Conservation (phyloP, 2,329 filamentous ascomycete genomes). For the Ascochyta pisi region DNA sequence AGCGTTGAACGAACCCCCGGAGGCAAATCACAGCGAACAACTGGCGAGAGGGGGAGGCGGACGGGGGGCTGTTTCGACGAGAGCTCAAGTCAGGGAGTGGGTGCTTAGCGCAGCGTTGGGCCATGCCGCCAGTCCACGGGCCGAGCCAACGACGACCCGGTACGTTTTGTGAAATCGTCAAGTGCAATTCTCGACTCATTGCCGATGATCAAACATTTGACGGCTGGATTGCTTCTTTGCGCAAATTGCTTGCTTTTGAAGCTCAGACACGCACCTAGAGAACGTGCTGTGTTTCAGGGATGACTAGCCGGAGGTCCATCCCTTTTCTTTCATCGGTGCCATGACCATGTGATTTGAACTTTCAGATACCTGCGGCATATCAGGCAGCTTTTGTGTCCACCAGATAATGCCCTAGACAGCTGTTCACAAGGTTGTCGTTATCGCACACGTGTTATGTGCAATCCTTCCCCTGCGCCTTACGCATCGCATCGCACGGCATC, state of each 20-base stretch:
- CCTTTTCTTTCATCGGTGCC: constrained; percentile 1
- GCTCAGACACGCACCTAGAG: constrained; percentile 6
- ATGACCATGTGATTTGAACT: neutral
- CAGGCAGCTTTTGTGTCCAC: neutral
- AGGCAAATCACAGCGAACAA: constrained; percentile 23
- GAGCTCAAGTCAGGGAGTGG: constrained; percentile 40
- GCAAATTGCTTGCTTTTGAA: neutral
- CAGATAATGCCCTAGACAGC: neutral
- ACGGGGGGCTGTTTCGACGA: constrained; percentile 23
- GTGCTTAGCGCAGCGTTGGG: constrained; percentile 14
- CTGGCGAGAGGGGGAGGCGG: constrained; percentile 22
- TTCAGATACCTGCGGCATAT: neutral
- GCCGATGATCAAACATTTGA: constrained; percentile 1
- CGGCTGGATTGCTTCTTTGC: neutral
- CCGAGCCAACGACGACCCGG: constrained; percentile 18
- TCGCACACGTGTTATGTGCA: constrained; percentile 3
- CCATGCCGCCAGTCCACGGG: constrained; percentile 18
- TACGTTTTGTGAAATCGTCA: constrained; percentile 1
- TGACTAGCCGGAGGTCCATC: constrained; percentile 6
- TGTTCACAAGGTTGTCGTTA: neutral
- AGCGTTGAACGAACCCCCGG: constrained; percentile 19
- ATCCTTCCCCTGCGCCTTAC: neutral
- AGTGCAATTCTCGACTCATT: neutral
- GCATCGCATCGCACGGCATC: neutral
- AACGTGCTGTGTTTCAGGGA: constrained; percentile 11